phyloP scores from a whole-genome alignment of 1,139 yeast species.

The Sporopachydermia cereana region DNA sequence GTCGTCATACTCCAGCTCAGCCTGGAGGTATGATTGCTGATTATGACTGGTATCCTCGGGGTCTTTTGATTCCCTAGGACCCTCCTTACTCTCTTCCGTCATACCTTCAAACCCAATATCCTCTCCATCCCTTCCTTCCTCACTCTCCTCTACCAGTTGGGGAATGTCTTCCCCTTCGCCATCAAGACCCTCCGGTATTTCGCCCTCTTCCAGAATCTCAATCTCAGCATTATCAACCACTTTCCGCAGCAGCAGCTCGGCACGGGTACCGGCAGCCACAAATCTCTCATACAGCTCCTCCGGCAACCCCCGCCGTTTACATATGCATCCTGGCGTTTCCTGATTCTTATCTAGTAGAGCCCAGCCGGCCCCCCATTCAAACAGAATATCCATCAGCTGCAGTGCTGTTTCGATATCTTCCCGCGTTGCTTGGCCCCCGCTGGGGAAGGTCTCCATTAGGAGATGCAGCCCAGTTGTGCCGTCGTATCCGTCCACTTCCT shows the following conservation, averaged over 20 bases:
- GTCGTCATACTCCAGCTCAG: slow-evolving; percentile 59
- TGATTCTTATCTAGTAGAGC: slow-evolving; percentile 43
- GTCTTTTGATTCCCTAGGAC: slow-evolving; percentile 7
- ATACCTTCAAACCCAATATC: not conserved
- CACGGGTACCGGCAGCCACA: slow-evolving; percentile 83
- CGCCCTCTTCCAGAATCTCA: slow-evolving; percentile 2
- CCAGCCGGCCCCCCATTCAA: slow-evolving; percentile 93
- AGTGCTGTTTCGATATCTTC: slow-evolving; percentile 38
- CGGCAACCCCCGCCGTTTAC: slow-evolving; percentile 24
- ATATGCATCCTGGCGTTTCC: slow-evolving; percentile 25
- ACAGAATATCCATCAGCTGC: slow-evolving; percentile 49
- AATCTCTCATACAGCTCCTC: slow-evolving; percentile 34
- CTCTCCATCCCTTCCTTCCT: not conserved
- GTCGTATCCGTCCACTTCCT: not conserved
- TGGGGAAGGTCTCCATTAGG: slow-evolving; percentile 31
- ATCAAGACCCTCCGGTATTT: not conserved
- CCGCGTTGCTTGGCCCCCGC: slow-evolving; percentile 22
- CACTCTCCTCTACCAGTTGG: not conserved
- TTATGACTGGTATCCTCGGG: slow-evolving; percentile 45
- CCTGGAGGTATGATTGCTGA: slow-evolving; percentile 52
- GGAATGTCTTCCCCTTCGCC: not conserved
- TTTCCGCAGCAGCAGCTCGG: slow-evolving; percentile 70
- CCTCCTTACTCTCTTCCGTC: not conserved
- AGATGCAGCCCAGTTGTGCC: slow-evolving; percentile 1
- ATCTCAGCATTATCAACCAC: slow-evolving; percentile 39